Evolutionary conservation across 345 rosid genomes (phyloP), one percentile per base, ranked within the genome.

Genomic region (Gossypium australe): DNA sequence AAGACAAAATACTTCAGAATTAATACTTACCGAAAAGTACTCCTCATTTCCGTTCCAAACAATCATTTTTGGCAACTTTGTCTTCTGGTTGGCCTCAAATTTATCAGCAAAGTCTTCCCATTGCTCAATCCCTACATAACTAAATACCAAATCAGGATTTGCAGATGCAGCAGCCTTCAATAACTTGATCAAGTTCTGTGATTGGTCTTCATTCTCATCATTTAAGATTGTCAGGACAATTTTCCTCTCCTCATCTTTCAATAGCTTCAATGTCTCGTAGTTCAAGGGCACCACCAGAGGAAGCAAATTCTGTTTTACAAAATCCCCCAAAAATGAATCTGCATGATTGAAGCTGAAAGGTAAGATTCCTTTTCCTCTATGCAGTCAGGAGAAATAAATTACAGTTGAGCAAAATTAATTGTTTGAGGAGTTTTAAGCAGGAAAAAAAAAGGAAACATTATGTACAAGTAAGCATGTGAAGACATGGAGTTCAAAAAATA

Each of bases 91-190:
- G 52, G 74, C 87, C 27, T 82, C 92, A 74, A 95, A 95, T 29
- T 90, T 80, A 76, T 89, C 94, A 41, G 97, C 85, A 85, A 95
- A 91, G 13, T 90, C 98, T 79, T 79, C 89, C 81, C 88, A 95
- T 72, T 90, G 97, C 74, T 87, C 79, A 69, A 91, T 78, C 76
- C 98, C 99, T 6, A 90, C 94, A 79, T 88, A 91, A 14, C 84
- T 94, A 82, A 95, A 95, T 53, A 91, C 91, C 74, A 95, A 81
- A 80, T 95, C 89, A 11, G 89, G 97, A 85, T 95, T 95, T 43
- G 98, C 98, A 78, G 88, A 84, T 78, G 97, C 98, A 77, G 98
- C 97, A 79, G 97, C 93, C 83, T 89, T 95, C 81, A 95, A 71
- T 55, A 85, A 77, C 75, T 84, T 88, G 80, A 81, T 78, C 87